phyloP scores from a whole-genome alignment of 331 rosid species.

The Malus hybrid region DNA sequence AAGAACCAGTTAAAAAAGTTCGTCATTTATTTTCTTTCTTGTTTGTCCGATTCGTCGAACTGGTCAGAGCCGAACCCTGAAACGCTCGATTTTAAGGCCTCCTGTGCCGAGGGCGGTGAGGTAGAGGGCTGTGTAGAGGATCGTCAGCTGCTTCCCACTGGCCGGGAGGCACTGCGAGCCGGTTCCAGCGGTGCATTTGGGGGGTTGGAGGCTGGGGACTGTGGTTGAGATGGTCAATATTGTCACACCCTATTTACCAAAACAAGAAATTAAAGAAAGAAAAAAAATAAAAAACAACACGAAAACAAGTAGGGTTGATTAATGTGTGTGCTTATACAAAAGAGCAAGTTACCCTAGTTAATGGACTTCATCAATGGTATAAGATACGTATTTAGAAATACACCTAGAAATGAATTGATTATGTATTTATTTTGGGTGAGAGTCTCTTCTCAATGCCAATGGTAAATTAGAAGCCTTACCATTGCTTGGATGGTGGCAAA shows the following conservation, averaged over 20 bases:
- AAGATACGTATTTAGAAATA: background rate
- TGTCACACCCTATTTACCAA: slow-evolving; percentile 58
- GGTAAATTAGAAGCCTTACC: slow-evolving; percentile 35
- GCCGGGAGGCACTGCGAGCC: slow-evolving; percentile 39
- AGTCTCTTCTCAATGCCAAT: background rate
- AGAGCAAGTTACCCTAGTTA: background rate
- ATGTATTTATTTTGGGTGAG: too few relatives aligned
- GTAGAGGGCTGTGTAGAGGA: slow-evolving; percentile 66
- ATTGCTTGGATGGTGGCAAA: slow-evolving; percentile 79
- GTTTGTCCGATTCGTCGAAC: slow-evolving; percentile 48
- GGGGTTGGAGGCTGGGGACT: slow-evolving; percentile 69
- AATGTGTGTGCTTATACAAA: background rate
- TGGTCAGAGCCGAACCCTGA: slow-evolving; percentile 87
- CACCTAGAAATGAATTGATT: too few relatives aligned
- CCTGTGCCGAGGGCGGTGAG: slow-evolving; percentile 79
- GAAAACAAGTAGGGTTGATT: background rate
- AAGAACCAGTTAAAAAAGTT: slow-evolving; percentile 87
- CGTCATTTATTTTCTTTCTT: slow-evolving; percentile 48
- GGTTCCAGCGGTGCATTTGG: slow-evolving; percentile 35
- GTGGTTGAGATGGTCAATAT: slow-evolving; percentile 69
- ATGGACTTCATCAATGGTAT: background rate
- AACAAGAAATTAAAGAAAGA: background rate
- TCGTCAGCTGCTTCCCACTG: slow-evolving; percentile 35
- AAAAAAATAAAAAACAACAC: background rate
- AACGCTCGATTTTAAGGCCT: slow-evolving; percentile 76